Evolutionary conservation across 148 eudicot genomes (phyloP).

Genomic region (Diospyros lotus): DNA sequence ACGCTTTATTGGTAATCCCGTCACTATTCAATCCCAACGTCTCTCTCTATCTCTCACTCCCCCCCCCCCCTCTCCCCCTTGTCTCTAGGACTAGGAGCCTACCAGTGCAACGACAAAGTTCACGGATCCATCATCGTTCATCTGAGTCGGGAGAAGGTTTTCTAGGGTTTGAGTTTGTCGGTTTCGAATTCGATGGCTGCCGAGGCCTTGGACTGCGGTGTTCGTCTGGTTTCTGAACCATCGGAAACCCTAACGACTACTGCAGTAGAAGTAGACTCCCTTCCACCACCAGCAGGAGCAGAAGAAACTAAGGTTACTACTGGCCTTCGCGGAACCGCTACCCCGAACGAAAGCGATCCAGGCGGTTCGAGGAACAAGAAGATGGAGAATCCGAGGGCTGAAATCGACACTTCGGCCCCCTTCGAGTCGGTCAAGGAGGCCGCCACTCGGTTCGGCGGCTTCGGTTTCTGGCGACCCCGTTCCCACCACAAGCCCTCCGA

Average conservation of each 20-base stretch:
- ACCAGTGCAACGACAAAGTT: no score
- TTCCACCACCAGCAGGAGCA: neutral
- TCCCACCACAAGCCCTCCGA: constrained; percentile 21
- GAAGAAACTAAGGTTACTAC: neutral
- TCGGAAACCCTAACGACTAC: neutral
- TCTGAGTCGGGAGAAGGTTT: no score
- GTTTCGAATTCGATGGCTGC: constrained; percentile 9
- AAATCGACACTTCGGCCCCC: constrained; percentile 91
- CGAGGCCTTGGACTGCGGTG: neutral
- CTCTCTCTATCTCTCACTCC: no score
- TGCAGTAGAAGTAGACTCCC: no score
- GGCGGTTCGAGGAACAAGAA: constrained; percentile 9
- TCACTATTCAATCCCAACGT: no score
- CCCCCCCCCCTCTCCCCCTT: no score
- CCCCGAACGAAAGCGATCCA: neutral
- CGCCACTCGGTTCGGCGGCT: constrained; percentile 74
- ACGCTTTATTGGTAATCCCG: no score
- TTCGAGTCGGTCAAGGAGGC: constrained; percentile 95
- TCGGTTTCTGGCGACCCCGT: constrained; percentile 78
- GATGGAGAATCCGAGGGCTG: constrained; percentile 33
- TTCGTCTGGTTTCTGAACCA: constrained; percentile 5
- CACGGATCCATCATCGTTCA: no score
- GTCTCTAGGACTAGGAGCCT: no score
- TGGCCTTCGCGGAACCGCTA: neutral
- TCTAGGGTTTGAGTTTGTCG: neutral